Conservation (phyloP, 345 rosid species). For the Hibiscus syriacus region DNA sequence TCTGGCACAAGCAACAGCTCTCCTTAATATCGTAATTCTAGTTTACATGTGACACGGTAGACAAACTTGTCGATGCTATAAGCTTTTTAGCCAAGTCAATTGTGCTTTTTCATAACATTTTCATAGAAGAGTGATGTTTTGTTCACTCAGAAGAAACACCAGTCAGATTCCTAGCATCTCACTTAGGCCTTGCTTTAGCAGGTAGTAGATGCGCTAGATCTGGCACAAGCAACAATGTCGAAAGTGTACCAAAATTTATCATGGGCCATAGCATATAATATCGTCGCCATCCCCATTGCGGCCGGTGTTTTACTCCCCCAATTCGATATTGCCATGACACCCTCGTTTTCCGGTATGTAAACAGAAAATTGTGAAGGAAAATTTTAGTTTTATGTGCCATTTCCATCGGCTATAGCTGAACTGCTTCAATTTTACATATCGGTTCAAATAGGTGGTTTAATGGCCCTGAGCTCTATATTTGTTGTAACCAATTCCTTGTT, state of each 20-base stretch:
- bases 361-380: not conserved
- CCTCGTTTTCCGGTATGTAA: constrained; percentile 72
- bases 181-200: constrained; percentile 16
- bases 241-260: constrained; percentile 88
- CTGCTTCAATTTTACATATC: not conserved
- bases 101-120: not conserved
- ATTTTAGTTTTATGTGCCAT: not conserved
- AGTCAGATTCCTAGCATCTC: not conserved
- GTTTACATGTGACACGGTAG: not conserved
- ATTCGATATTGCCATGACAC: constrained; percentile 82
- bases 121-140: not conserved
- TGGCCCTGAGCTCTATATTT: constrained; percentile 88
- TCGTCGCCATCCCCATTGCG: constrained; percentile 78
- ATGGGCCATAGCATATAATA: constrained; percentile 82
- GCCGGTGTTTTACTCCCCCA: constrained; percentile 85
- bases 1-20: too few species aligned
- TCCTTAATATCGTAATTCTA: not conserved
- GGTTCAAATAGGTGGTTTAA: constrained; percentile 62
- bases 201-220: constrained; percentile 82
- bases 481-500: constrained; percentile 85
- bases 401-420: not conserved
- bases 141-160: not conserved
- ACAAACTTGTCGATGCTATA: not conserved
- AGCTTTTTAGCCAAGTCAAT: not conserved
- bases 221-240: constrained; percentile 79